Evolutionary conservation across 2,329 filamentous ascomycete species (phyloP).

Genomic region (Hortaea sp.): DNA sequence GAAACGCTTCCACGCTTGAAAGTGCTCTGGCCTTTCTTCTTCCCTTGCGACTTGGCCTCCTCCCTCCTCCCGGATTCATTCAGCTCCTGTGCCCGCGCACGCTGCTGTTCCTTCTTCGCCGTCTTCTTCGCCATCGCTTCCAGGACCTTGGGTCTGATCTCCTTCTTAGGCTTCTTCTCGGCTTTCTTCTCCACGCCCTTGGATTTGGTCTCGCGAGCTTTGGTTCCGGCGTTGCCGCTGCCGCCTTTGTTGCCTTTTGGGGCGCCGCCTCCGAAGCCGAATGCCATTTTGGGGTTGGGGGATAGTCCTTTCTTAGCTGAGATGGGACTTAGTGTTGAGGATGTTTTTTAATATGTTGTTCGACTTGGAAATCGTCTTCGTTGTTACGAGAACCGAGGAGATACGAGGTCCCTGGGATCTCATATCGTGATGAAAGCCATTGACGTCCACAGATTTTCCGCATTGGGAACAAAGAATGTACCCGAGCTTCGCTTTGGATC

Average conservation of each 20-base stretch:
- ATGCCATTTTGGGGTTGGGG: neutral
- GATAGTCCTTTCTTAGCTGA: neutral
- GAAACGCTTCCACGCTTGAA: too few relatives aligned
- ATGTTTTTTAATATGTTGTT: too few relatives aligned
- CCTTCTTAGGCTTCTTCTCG: neutral
- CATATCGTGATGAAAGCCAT: too few relatives aligned
- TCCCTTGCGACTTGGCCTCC: neutral
- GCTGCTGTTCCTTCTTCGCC: slow-evolving; percentile 1
- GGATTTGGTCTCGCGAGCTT: neutral
- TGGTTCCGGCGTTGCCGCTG: neutral
- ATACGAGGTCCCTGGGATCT: too few relatives aligned
- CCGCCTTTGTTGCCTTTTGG: neutral
- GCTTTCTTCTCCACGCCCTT: slow-evolving; percentile 1
- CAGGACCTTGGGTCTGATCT: neutral
- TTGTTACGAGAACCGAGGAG: too few relatives aligned
- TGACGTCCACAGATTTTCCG: too few relatives aligned
- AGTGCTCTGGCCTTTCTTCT: neutral
- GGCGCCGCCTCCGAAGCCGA: neutral
- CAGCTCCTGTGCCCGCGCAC: neutral
- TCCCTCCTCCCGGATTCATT: neutral
- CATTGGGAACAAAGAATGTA: too few relatives aligned
- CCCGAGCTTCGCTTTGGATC: too few relatives aligned
- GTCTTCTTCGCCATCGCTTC: neutral
- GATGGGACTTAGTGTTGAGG: too few relatives aligned
- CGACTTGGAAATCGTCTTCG: too few relatives aligned